Conservation (phyloP, 2,329 filamentous ascomycete genomes). For the Fusarium papillatum region DNA sequence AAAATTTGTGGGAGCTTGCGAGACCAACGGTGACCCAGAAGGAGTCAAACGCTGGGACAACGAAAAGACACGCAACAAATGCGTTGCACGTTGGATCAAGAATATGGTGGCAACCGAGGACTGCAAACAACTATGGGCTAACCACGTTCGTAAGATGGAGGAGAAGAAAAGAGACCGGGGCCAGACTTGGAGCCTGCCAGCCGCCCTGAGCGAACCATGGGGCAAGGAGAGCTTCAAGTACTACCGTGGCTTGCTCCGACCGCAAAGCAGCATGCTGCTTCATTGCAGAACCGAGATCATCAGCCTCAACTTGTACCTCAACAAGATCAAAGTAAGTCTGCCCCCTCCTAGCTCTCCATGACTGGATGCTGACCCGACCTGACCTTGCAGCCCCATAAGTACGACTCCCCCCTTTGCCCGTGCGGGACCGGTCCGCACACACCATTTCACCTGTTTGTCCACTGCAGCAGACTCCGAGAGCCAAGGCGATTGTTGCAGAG, state of each 20-base stretch:
- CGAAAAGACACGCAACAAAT: not conserved
- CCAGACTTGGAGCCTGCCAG: not conserved
- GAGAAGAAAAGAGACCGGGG: no score
- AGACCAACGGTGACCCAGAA: not conserved
- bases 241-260: not conserved
- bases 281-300: slow-evolving; percentile 23
- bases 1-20: not conserved
- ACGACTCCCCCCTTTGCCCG: not conserved
- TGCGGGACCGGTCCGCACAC: not conserved
- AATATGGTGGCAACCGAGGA: slow-evolving; percentile 5
- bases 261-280: slow-evolving; percentile 20
- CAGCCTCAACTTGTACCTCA: slow-evolving; percentile 12
- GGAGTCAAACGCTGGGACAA: not conserved
- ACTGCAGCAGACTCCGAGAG: not conserved
- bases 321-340: not conserved
- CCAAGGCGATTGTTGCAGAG: not conserved
- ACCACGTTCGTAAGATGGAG: not conserved
- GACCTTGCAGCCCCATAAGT: not conserved
- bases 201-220: not conserved
- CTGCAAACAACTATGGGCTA: not conserved
- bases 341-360: not conserved
- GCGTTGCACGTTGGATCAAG: slow-evolving; percentile 14
- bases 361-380: not conserved
- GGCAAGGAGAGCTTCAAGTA: not conserved
- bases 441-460: not conserved